Evolutionary conservation across 257 asterid species (phyloP), one percentile per base, ranked within the genome.

Genomic region (Capsicum chinense): DNA sequence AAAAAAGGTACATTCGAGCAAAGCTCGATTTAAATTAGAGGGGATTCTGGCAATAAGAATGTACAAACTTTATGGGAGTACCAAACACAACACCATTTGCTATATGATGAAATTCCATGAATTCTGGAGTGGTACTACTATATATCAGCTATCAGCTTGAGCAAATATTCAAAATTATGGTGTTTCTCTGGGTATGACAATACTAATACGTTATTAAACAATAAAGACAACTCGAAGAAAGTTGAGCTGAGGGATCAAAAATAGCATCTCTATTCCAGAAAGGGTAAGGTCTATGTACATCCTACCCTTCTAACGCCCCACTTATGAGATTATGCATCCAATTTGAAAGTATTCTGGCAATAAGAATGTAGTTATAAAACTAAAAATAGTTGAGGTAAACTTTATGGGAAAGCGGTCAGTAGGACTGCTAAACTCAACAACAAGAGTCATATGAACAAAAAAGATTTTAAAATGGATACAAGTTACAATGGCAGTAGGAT

Each of bases 81-180:
- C 26, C 26, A 26, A 68, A 15, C 21, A 68, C 21, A 39, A 50
- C 13, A 7, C 37, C 56, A 70, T 70, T 70, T 42, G 35, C 2
- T 69, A 69, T 69, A 69, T 39, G 79, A 47, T 70, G 26, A 42
- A n/a, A 44, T 70, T 70, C 17, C 56, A 16, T 70, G 56, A n/a
- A 70, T 70, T 70, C 56, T 39, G 16, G 12, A 70, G 11, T 70
- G 56, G 54, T 42, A 42, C 26, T 26, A 26, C 26, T 26, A 26
- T 26, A 26, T 42, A 70, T 70, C 79, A 8, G 19, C 39, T 69
- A 69, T 2, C 79, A 69, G 54, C 35, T 69, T 5, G 0, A 69
- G 0, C 4, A 8, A 70, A 17, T 47, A 9, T 44, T 70, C 16
- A 70, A 70, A 9, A 70, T 13, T 35, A 48, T 66, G 35, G 48